These are phyloP conservation scores for Saccharomycopsis malanga DNA, from an alignment of 805 yeast species.

Conservation along the genomic window DNA sequence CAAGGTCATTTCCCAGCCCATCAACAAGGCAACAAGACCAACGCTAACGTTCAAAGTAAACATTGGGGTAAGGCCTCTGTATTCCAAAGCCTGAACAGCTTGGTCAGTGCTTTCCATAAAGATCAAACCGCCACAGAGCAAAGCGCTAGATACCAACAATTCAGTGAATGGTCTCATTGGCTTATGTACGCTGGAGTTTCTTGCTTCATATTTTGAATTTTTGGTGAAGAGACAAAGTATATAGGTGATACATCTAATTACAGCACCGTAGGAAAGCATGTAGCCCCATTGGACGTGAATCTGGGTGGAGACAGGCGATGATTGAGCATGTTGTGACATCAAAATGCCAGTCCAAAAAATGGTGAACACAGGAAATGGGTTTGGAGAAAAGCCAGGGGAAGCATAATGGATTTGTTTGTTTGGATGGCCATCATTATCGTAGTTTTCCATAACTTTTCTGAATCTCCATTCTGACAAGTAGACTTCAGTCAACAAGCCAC, in stretches of 20 bases:
- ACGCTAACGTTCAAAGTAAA: slow-evolving; percentile 83
- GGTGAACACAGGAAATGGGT: slow-evolving; percentile 90
- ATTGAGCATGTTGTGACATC: slow-evolving; percentile 93
- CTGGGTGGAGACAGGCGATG: slow-evolving; percentile 64
- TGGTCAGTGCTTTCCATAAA: slow-evolving; percentile 92
- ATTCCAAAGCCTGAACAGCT: slow-evolving; percentile 71
- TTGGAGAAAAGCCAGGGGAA: slow-evolving; percentile 74
- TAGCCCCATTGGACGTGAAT: slow-evolving; percentile 93
- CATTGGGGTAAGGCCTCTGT: slow-evolving; percentile 80
- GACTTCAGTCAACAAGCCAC: slow-evolving; percentile 81
- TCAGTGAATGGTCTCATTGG: slow-evolving; percentile 80
- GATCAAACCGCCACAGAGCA: slow-evolving; percentile 82
- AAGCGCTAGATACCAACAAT: slow-evolving; percentile 66
- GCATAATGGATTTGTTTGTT: slow-evolving; percentile 21
- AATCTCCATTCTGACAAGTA: slow-evolving; percentile 56
- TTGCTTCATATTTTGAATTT: slow-evolving; percentile 18
- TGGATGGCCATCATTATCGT: slow-evolving; percentile 24
- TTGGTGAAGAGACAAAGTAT: slow-evolving; percentile 42
- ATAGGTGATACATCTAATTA: slow-evolving; percentile 63
- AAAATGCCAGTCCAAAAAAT: slow-evolving; percentile 94
- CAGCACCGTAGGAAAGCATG: slow-evolving; percentile 73
- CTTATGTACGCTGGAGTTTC: slow-evolving; percentile 1
- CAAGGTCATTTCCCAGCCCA: slow-evolving; percentile 82
- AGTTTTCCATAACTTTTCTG: slow-evolving; percentile 30
- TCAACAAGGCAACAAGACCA: slow-evolving; percentile 67